These are phyloP conservation scores for Euphorbia peplus DNA, from an alignment of 345 rosid species.

Conservation along the genomic window DNA sequence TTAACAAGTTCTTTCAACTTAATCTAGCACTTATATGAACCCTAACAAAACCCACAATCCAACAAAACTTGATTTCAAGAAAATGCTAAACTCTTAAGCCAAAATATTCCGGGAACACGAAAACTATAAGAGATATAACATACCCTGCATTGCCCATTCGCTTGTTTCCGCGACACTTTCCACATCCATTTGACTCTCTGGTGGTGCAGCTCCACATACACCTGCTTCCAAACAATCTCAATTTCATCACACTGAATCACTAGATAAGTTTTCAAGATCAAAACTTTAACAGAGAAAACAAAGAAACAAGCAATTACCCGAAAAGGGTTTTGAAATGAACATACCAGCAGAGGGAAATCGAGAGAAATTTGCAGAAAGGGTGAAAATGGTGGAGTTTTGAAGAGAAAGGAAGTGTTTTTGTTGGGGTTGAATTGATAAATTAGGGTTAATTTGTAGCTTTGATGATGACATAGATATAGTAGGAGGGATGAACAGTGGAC, in stretches of 20 bases:
- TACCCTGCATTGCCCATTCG: conserved; percentile 89
- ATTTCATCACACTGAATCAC: neutral
- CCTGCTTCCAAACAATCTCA: conserved; percentile 31
- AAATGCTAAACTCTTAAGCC: neutral
- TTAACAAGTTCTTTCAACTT: too few species aligned
- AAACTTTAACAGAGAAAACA: neutral
- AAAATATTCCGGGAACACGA: neutral
- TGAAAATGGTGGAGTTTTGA: neutral
- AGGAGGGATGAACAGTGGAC: conserved; percentile 3
- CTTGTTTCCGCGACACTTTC: conserved; percentile 41
- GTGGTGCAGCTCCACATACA: conserved; percentile 40
- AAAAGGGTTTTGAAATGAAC: conserved; percentile 5
- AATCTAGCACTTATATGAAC: neutral
- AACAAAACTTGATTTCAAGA: neutral
- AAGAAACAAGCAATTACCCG: neutral
- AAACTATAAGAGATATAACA: neutral
- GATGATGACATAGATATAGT: neutral
- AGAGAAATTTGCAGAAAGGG: conserved; percentile 3
- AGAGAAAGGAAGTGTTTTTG: conserved; percentile 5
- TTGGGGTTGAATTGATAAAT: neutral
- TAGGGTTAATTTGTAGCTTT: neutral
- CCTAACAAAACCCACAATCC: neutral
- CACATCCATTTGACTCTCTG: conserved; percentile 48
- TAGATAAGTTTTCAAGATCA: neutral
- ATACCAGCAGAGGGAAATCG: conserved; percentile 36